Conservation (phyloP, 352 stramenopile species). For the Peronosclerospora sorghi region DNA sequence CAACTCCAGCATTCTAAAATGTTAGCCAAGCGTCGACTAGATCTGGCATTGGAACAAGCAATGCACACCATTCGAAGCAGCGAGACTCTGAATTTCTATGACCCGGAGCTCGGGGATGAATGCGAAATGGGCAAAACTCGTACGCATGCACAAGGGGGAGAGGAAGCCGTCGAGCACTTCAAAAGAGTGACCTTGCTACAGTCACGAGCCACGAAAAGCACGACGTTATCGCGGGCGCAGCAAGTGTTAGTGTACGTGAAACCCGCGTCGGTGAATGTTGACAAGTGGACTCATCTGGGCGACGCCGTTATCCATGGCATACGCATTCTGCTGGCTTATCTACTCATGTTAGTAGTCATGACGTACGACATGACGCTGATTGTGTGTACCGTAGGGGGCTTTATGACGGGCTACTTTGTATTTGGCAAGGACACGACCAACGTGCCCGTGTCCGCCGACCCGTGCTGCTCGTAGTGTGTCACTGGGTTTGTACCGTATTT, state of each 20-base stretch:
- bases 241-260: background rate
- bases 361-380: slow-evolving; percentile 66
- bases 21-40: slow-evolving; percentile 19
- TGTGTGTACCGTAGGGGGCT: slow-evolving; percentile 48
- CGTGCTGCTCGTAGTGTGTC: slow-evolving; percentile 40
- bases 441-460: slow-evolving; percentile 53
- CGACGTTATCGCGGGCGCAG: slow-evolving; percentile 9
- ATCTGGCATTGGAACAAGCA: background rate
- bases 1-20: slow-evolving; percentile 37
- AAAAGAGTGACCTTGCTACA: slow-evolving; percentile 5
- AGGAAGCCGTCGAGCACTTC: slow-evolving; percentile 16
- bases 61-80: background rate
- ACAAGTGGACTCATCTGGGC: slow-evolving; percentile 39
- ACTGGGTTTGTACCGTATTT: too few relatives aligned
- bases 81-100: slow-evolving; percentile 11
- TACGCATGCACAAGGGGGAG: slow-evolving; percentile 1
- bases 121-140: slow-evolving; percentile 1
- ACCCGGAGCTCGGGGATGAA: slow-evolving; percentile 15
- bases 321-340: slow-evolving; percentile 59
- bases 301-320: slow-evolving; percentile 52
- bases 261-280: slow-evolving; percentile 25
- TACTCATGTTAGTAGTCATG: slow-evolving; percentile 76
- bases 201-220: slow-evolving; percentile 4
- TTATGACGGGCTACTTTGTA: slow-evolving; percentile 50
- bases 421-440: slow-evolving; percentile 64